Conservation (phyloP, 768 basidiomycete species). For the Rhizopogon roseolus region DNA sequence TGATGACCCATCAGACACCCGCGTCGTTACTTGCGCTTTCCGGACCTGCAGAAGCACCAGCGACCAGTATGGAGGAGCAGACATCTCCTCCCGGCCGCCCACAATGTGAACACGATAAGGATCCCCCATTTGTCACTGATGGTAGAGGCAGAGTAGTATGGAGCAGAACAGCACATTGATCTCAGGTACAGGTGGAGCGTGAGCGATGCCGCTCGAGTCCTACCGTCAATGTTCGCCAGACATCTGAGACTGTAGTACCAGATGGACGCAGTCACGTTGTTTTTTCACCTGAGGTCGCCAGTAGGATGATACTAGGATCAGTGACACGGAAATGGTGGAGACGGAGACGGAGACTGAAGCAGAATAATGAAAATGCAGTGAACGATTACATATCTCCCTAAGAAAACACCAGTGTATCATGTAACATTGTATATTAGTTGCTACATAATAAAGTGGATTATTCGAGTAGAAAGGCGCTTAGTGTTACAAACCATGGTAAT, state of each 20-base stretch:
- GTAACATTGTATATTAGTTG: too few species aligned
- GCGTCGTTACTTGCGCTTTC: neutral
- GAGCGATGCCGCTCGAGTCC: constrained; percentile 16
- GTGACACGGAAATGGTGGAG: neutral
- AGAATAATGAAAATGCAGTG: constrained; percentile 4
- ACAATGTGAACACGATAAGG: constrained; percentile 28
- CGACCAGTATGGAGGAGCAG: neutral
- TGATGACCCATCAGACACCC: constrained; percentile 1
- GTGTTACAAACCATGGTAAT: neutral
- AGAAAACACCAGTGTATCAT: too few species aligned
- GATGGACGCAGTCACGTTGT: constrained; percentile 13
- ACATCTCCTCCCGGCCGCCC: constrained; percentile 5
- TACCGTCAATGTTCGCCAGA: constrained; percentile 13
- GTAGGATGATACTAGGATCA: too few species aligned
- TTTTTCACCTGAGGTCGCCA: constrained; percentile 9
- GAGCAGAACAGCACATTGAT: constrained; percentile 23
- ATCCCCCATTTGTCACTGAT: constrained; percentile 59
- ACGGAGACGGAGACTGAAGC: constrained; percentile 9
- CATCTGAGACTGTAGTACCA: constrained; percentile 8
- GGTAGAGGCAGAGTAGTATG: constrained; percentile 58
- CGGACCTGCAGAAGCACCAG: neutral
- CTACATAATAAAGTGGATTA: too few species aligned
- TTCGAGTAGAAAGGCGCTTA: neutral
- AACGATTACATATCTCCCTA: neutral
- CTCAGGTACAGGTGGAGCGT: constrained; percentile 19